phyloP scores from a whole-genome alignment of 352 stramenopile species.

The Phytopythium kandeliae region DNA sequence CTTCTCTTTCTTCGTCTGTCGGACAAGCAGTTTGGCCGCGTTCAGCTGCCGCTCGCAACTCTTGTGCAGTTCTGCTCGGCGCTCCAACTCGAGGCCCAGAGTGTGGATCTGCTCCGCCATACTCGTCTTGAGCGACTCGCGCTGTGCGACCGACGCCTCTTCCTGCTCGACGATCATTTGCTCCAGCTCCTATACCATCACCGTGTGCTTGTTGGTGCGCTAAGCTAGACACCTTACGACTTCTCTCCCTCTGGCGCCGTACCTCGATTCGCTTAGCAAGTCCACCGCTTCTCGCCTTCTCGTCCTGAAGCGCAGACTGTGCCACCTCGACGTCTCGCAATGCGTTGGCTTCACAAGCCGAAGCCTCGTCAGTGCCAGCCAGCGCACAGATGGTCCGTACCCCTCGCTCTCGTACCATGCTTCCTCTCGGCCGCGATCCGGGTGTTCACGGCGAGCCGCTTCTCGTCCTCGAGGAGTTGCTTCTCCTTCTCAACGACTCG shows the following conservation, averaged over 20 bases:
- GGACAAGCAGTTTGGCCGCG: conserved; percentile 55
- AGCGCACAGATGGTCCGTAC: no score
- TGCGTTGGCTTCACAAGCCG: neutral
- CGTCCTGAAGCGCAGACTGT: conserved; percentile 7
- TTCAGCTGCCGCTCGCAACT: conserved; percentile 58
- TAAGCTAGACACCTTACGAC: no score
- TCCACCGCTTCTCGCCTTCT: conserved; percentile 5
- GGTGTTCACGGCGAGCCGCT: conserved; percentile 15
- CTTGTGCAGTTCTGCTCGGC: conserved; percentile 42
- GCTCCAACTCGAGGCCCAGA: conserved; percentile 29
- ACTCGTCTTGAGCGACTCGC: conserved; percentile 16
- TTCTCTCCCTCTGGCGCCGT: no score
- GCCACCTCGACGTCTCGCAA: neutral
- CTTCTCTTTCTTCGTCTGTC: conserved; percentile 71
- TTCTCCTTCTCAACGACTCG: conserved; percentile 54
- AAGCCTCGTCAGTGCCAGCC: no score
- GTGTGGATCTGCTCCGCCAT: conserved; percentile 24
- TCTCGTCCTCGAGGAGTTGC: conserved; percentile 31
- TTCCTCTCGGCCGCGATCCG: conserved; percentile 19
- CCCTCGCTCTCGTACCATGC: conserved; percentile 28
- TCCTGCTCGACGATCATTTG: conserved; percentile 27
- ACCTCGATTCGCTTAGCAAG: conserved; percentile 1
- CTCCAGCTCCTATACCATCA: conserved; percentile 33
- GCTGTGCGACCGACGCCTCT: conserved; percentile 28
- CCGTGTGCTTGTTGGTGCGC: no score